Conservation (phyloP, 768 basidiomycete species). For the Daedaleopsis nitida region DNA sequence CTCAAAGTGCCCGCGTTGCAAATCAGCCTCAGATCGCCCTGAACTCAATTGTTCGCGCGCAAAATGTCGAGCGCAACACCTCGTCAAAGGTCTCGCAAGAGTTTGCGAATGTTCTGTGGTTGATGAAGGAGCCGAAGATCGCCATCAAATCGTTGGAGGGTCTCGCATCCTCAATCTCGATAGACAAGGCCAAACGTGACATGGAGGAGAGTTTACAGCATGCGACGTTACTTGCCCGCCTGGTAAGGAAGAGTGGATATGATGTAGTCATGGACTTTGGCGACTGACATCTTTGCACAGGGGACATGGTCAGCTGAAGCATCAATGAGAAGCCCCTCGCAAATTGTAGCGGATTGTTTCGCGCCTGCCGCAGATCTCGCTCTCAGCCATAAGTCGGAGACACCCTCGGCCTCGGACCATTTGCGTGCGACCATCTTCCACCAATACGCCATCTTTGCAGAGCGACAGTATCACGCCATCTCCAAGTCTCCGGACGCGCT, state of each 20-base stretch:
- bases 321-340: constrained; percentile 73
- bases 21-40: constrained; percentile 79
- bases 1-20: constrained; percentile 66
- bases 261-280: not conserved
- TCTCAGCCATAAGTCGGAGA: not conserved
- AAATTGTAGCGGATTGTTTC: constrained; percentile 75
- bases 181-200: constrained; percentile 2
- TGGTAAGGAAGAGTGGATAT: constrained; percentile 48
- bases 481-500: constrained; percentile 68
- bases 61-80: constrained; percentile 51
- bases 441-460: constrained; percentile 87
- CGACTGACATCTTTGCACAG: constrained; percentile 38
- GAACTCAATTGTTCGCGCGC: constrained; percentile 81
- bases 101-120: constrained; percentile 89
- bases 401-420: not conserved
- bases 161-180: constrained; percentile 30
- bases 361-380: constrained; percentile 52
- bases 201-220: constrained; percentile 25
- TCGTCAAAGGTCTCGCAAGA: constrained; percentile 70
- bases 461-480: constrained; percentile 79
- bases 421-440: constrained; percentile 61
- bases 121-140: constrained; percentile 78
- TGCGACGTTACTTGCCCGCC: constrained; percentile 56
- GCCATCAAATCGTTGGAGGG: constrained; percentile 75
- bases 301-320: constrained; percentile 92